Evolutionary conservation across 148 eudicot genomes (phyloP).

Genomic region (Fagopyrum tataricum): DNA sequence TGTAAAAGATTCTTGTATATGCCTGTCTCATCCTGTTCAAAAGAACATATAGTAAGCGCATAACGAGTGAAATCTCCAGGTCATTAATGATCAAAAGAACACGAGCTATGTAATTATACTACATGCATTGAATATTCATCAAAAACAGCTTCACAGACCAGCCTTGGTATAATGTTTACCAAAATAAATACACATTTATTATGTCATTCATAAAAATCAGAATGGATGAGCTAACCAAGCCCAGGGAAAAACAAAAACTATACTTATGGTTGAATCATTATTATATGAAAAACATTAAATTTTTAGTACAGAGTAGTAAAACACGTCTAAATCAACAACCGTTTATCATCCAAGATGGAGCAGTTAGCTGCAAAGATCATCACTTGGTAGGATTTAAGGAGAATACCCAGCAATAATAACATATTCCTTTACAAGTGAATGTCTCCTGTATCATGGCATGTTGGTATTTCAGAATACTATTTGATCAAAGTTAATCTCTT

Average conservation of each 20-base stretch:
- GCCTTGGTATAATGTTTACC: background rate
- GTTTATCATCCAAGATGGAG: background rate
- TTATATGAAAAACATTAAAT: too few species aligned
- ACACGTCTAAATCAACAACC: too few species aligned
- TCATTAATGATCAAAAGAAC: too few species aligned
- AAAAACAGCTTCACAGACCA: background rate
- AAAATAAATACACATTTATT: too few species aligned
- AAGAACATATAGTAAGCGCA: background rate
- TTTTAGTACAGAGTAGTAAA: too few species aligned
- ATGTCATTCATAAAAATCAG: background rate
- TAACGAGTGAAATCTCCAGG: background rate
- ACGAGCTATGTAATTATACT: too few species aligned
- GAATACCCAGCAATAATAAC: too few species aligned
- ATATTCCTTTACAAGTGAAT: background rate
- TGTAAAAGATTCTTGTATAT: constrained; percentile 21
- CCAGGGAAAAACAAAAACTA: too few species aligned
- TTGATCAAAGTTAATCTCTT: background rate
- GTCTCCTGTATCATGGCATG: background rate
- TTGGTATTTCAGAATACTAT: background rate
- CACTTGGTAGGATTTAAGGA: background rate
- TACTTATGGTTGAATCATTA: too few species aligned
- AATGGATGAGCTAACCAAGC: background rate
- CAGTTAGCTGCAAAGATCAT: background rate
- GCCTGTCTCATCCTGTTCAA: constrained; percentile 19
- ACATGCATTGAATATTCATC: background rate